These are phyloP conservation scores for Trypanosoma grayi DNA, from an alignment of 208 protist species.

Conservation along the genomic window DNA sequence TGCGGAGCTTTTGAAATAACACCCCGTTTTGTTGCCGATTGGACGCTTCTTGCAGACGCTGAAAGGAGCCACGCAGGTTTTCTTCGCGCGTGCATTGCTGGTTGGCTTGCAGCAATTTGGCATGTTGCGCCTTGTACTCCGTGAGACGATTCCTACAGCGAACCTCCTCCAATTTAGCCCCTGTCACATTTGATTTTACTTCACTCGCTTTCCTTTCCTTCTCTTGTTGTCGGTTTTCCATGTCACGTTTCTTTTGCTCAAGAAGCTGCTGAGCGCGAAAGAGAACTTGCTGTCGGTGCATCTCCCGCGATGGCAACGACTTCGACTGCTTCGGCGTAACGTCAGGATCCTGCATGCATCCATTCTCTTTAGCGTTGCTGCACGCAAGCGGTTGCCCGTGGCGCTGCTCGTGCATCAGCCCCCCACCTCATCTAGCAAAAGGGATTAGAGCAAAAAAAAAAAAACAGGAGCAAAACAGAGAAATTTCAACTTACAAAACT, in stretches of 20 bases:
- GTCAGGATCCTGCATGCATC: neutral
- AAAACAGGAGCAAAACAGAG: neutral
- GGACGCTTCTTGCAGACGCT: constrained; percentile 3
- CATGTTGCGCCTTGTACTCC: constrained; percentile 3
- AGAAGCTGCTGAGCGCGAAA: constrained; percentile 5
- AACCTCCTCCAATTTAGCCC: neutral
- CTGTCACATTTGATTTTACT: neutral
- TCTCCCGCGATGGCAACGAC: neutral
- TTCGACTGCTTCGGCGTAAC: neutral
- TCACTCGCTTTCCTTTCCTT: constrained; percentile 4
- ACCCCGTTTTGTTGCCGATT: constrained; percentile 4
- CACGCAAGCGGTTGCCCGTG: neutral
- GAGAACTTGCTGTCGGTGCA: neutral
- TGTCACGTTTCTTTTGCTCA: neutral
- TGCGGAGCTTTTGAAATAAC: neutral
- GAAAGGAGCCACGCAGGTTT: neutral
- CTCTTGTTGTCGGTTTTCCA: constrained; percentile 5
- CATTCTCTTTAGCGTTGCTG: neutral
- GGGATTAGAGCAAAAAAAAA: neutral
- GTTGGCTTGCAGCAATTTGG: neutral
- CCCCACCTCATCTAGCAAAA: neutral
- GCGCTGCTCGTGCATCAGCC: neutral
- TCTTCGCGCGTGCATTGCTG: constrained; percentile 1
- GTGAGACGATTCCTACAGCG: constrained; percentile 1
- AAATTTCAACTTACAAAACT: constrained; percentile 1